phyloP scores from a whole-genome alignment of 31 red algal genomes.

The Endocladia muricata region DNA sequence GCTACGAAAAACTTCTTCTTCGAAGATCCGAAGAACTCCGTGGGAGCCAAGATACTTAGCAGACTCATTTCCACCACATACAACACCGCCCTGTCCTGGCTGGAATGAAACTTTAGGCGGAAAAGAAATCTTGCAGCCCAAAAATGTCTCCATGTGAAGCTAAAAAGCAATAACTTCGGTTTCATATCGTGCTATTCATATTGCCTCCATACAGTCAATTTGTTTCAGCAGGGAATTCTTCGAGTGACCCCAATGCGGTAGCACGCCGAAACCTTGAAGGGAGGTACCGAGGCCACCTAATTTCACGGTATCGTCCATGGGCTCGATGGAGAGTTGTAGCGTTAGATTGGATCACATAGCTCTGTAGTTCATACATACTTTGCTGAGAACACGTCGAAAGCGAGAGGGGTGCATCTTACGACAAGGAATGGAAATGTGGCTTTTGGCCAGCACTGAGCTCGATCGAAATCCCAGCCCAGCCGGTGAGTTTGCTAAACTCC shows the following conservation, averaged over 20 bases:
- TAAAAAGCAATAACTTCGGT: constrained; percentile 10
- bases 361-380: neutral
- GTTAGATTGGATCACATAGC: neutral
- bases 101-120: neutral
- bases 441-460: neutral
- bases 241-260: neutral
- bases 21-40: neutral
- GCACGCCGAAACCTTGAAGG: constrained; percentile 17
- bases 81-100: neutral
- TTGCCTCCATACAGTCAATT: constrained; percentile 20
- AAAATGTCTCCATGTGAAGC: neutral
- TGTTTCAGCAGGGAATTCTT: neutral
- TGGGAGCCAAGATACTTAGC: neutral
- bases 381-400: neutral
- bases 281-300: neutral
- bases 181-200: constrained; percentile 14
- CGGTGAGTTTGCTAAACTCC: neutral
- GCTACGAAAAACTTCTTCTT: neutral
- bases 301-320: constrained; percentile 42
- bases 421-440: constrained; percentile 17
- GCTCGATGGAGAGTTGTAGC: constrained; percentile 12
- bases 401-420: constrained; percentile 31
- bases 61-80: constrained; percentile 1
- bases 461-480: neutral
- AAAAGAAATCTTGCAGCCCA: neutral